Conservation (phyloP, 768 basidiomycete species). For the Infundibulicybe gibba region DNA sequence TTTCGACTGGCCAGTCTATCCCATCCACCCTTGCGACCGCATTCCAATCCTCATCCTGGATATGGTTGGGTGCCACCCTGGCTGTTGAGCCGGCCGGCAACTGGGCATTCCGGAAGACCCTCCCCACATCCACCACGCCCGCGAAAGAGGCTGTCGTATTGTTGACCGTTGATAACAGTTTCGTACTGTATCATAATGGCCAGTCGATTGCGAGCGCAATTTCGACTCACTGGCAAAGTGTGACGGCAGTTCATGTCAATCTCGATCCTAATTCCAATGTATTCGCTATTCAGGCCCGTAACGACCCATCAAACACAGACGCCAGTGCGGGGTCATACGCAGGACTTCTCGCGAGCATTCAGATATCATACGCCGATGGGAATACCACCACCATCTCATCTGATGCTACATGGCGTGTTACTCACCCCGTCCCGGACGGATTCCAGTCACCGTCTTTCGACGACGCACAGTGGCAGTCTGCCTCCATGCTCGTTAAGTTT, state of each 20-base stretch:
- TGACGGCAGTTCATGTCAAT: no score
- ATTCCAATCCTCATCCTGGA: no score
- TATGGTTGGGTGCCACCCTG: no score
- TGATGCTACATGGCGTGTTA: slow-evolving; percentile 18
- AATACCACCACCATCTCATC: slow-evolving; percentile 10
- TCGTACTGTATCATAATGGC: no score
- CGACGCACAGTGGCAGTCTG: slow-evolving; percentile 17
- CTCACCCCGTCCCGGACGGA: slow-evolving; percentile 14
- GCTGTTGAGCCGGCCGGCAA: no score
- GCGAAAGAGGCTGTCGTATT: no score
- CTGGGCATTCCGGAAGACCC: no score
- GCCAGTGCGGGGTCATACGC: slow-evolving; percentile 18
- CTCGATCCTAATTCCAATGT: slow-evolving; percentile 8
- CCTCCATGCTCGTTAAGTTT: slow-evolving; percentile 10
- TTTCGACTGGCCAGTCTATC: no score
- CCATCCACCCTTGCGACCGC: no score
- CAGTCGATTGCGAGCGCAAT: no score
- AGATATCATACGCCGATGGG: slow-evolving; percentile 19
- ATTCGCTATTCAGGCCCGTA: slow-evolving; percentile 25
- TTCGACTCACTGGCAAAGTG: slow-evolving; percentile 17
- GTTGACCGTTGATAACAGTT: no score
- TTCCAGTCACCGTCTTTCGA: slow-evolving; percentile 17
- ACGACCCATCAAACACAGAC: slow-evolving; percentile 8
- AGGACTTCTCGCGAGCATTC: slow-evolving; percentile 20
- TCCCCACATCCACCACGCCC: no score